Conservation (phyloP, 2,329 filamentous ascomycete species). For the Trichothecium sympodiale region DNA sequence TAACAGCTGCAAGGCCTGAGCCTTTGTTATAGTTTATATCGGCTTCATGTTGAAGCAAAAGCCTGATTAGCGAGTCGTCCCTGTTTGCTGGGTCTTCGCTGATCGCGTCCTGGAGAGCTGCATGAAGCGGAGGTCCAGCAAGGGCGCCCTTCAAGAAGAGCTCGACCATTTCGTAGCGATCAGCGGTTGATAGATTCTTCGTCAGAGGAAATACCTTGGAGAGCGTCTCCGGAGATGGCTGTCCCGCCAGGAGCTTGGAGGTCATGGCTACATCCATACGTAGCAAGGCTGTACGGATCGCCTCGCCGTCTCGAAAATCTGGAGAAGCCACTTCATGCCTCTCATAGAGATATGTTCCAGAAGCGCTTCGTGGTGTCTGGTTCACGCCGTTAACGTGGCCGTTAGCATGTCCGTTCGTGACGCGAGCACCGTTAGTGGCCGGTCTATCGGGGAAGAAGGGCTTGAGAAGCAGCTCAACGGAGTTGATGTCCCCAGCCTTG, state of each 20-base stretch:
- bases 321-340: slow-evolving; percentile 40
- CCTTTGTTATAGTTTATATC: slow-evolving; percentile 45
- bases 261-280: slow-evolving; percentile 32
- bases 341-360: slow-evolving; percentile 11
- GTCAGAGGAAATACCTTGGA: slow-evolving; percentile 37
- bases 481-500: slow-evolving; percentile 34
- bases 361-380: not conserved
- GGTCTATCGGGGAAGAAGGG: slow-evolving; percentile 28
- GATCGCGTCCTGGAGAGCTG: slow-evolving; percentile 41
- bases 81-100: slow-evolving; percentile 32
- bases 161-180: slow-evolving; percentile 37
- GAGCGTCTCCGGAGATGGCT: slow-evolving; percentile 35
- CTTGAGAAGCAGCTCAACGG: slow-evolving; percentile 36
- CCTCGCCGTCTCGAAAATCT: slow-evolving; percentile 39
- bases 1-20: slow-evolving; percentile 34
- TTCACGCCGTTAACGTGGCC: not conserved
- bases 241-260: slow-evolving; percentile 31
- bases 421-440: not conserved
- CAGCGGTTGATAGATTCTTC: slow-evolving; percentile 26
- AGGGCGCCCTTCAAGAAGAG: slow-evolving; percentile 38
- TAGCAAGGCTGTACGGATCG: slow-evolving; percentile 36
- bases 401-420: not conserved
- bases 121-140: slow-evolving; percentile 33
- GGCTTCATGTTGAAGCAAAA: slow-evolving; percentile 39
- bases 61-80: slow-evolving; percentile 39